Evolutionary conservation across 1,139 yeast species (phyloP), one percentile per base, ranked within the genome.

Genomic region (Taphrina confusa): DNA sequence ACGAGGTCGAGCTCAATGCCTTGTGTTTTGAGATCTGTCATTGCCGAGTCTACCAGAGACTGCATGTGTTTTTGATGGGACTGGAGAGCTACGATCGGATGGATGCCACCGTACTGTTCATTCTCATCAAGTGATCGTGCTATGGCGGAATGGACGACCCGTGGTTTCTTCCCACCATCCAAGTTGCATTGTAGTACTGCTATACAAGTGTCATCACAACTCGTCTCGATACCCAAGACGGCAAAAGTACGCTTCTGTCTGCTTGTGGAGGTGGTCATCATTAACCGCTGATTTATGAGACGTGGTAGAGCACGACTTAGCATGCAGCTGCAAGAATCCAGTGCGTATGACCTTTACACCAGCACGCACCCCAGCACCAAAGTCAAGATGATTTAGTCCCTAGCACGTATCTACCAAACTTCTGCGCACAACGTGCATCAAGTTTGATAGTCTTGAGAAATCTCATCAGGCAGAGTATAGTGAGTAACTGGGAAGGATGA

Each of bases 161-260:
- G 79, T 83, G 2, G 89, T 64, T 0, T 88, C 74, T 1, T 61
- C 68, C 0, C 90, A 85, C 0, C 80, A 73, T 31, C 71, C 67
- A 0, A 64, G 58, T 1, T 65, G 66, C 0, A 70, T 68, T 9
- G 62, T 4, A 91, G 72, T 16, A 92, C 73, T 0, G 96, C 87
- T 1, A 90, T 90, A 66, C 97, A 90, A 0, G 96, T 81, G 71
- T 92, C 99, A 70, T 92, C 99, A 70, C 99, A 94, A 0, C 97
- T 89, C 0, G 96, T 83, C 69, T 92, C 98, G 16, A 92, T 81
- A 0, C 97, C 94, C 25, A 92, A 74, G 14, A 49, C 46, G 12
- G 60, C 16, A 12, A 55, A 37, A 18, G 34, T 14, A n/a, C 52
- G 73, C 80, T 62, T 77, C 82, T 2, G 81, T 42, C 37, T 28